phyloP scores from a whole-genome alignment of 768 basidiomycete species.

The Boletellus emodensis region DNA sequence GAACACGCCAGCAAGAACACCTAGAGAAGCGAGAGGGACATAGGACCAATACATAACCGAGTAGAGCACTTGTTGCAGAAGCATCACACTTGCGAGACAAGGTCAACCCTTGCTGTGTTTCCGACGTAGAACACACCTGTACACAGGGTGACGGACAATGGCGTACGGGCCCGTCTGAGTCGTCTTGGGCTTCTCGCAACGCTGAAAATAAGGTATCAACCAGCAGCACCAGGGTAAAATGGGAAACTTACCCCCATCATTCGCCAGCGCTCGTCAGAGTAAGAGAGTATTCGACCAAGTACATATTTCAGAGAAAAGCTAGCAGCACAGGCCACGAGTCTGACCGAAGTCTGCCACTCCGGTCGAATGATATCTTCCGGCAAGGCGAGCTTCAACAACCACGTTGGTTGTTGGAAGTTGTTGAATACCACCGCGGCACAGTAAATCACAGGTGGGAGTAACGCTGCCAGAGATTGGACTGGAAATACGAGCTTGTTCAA shows the following conservation, averaged over 20 bases:
- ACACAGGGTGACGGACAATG: conserved; percentile 35
- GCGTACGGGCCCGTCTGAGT: conserved; percentile 33
- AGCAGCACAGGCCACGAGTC: conserved; percentile 27
- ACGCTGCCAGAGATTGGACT: conserved; percentile 21
- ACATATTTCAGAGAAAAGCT: conserved; percentile 16
- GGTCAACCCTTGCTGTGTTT: background rate
- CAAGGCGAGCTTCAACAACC: conserved; percentile 29
- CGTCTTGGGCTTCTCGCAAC: conserved; percentile 29
- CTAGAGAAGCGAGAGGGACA: conserved; percentile 27
- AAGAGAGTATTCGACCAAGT: conserved; percentile 7
- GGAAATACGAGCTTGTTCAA: conserved; percentile 29
- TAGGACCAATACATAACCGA: conserved; percentile 35
- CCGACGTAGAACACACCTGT: conserved; percentile 23
- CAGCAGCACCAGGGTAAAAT: background rate
- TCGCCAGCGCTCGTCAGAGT: conserved; percentile 29
- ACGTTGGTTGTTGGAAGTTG: conserved; percentile 33
- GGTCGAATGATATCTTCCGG: conserved; percentile 20
- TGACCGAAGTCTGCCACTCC: conserved; percentile 23
- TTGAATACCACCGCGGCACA: conserved; percentile 26
- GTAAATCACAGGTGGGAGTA: conserved; percentile 29
- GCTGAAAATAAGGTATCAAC: conserved; percentile 12
- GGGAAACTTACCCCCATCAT: conserved; percentile 28
- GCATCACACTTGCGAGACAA: conserved; percentile 12
- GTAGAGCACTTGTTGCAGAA: conserved; percentile 23
- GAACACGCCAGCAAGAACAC: conserved; percentile 23